Conservation (phyloP, 2,329 filamentous ascomycete genomes). For the Cercospora sesami region DNA sequence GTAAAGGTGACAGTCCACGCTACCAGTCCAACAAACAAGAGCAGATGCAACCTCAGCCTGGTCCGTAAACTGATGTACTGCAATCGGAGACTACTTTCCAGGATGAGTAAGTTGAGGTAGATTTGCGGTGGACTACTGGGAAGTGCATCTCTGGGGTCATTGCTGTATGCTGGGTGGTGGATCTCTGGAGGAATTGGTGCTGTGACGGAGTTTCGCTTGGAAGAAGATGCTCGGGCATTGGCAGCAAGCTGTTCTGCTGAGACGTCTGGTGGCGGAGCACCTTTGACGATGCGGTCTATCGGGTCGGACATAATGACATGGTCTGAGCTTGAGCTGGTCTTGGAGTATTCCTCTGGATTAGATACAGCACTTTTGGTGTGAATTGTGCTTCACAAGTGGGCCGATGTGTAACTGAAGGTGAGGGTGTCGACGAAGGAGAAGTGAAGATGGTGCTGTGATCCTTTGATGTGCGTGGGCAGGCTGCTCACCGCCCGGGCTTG, state of each 20-base stretch:
- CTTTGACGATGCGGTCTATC: slow-evolving; percentile 89
- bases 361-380: neutral
- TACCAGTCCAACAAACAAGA: slow-evolving; percentile 78
- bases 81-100: slow-evolving; percentile 88
- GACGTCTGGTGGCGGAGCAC: slow-evolving; percentile 68
- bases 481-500: neutral
- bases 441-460: neutral
- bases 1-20: slow-evolving; percentile 82
- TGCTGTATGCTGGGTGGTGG: slow-evolving; percentile 37
- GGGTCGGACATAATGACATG: slow-evolving; percentile 28
- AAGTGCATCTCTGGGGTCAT: slow-evolving; percentile 74
- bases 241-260: slow-evolving; percentile 45
- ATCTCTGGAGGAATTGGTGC: slow-evolving; percentile 39
- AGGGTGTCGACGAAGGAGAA: neutral
- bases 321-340: neutral
- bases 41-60: slow-evolving; percentile 85
- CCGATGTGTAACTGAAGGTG: neutral
- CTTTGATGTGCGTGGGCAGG: neutral
- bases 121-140: slow-evolving; percentile 95
- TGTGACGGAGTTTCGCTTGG: slow-evolving; percentile 48
- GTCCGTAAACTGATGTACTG: slow-evolving; percentile 91
- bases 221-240: slow-evolving; percentile 35
- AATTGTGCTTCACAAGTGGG: neutral
- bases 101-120: slow-evolving; percentile 95
- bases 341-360: neutral